These are phyloP conservation scores for Coriolopsis trogii DNA, from an alignment of 1,284 basidiomycete genomes.

Conservation along the genomic window DNA sequence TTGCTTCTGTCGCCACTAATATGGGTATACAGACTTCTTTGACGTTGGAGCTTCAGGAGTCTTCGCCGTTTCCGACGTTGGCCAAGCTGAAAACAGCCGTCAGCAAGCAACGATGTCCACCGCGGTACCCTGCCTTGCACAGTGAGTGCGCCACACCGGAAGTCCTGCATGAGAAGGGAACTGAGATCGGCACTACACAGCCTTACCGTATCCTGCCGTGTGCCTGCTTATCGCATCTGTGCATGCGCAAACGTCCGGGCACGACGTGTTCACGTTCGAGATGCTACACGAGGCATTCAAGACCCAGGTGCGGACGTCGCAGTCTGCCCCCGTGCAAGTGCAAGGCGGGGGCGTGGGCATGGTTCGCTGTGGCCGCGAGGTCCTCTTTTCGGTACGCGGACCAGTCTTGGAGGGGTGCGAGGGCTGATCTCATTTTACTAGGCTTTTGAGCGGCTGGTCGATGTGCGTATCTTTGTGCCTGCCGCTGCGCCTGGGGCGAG, in stretches of 20 bases:
- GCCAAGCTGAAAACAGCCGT: constrained; percentile 44
- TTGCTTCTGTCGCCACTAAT: neutral
- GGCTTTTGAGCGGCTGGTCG: constrained; percentile 71
- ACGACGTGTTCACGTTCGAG: constrained; percentile 75
- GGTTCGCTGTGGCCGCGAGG: constrained; percentile 61
- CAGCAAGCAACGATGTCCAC: constrained; percentile 55
- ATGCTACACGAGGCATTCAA: constrained; percentile 74
- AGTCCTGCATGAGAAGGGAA: neutral
- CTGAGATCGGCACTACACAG: constrained; percentile 37
- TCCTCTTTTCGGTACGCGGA: constrained; percentile 61
- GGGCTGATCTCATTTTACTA: constrained; percentile 30
- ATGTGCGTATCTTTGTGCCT: constrained; percentile 53
- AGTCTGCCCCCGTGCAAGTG: constrained; percentile 72
- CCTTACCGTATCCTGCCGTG: constrained; percentile 69
- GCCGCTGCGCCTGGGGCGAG: constrained; percentile 47
- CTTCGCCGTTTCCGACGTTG: constrained; percentile 54
- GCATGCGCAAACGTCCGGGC: constrained; percentile 67
- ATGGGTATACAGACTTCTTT: constrained; percentile 47
- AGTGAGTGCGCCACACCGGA: constrained; percentile 41
- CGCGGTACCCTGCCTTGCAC: constrained; percentile 50
- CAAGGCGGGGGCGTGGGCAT: constrained; percentile 77
- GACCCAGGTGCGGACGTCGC: constrained; percentile 67
- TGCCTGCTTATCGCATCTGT: constrained; percentile 73
- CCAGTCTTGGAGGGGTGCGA: neutral
- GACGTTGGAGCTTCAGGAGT: constrained; percentile 48